These are phyloP conservation scores for Nannochloropsis granulata DNA, from an alignment of 108 stramenopile species.

Conservation along the genomic window DNA sequence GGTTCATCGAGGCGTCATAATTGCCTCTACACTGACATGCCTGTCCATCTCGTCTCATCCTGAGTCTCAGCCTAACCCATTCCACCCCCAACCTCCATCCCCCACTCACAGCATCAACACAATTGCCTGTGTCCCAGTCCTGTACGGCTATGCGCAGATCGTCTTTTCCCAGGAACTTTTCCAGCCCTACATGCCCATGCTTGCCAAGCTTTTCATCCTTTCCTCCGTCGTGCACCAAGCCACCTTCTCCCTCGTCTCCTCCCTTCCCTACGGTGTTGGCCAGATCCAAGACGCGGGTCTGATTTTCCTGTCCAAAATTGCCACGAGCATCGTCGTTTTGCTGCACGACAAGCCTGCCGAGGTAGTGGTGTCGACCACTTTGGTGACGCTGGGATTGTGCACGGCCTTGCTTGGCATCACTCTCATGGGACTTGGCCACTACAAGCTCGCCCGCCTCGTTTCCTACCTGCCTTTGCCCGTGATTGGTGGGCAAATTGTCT, in stretches of 20 bases:
- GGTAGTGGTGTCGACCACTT: conserved; percentile 27
- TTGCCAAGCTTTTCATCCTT: conserved; percentile 50
- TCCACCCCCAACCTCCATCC: not conserved
- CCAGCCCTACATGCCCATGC: conserved; percentile 32
- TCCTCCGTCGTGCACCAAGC: conserved; percentile 73
- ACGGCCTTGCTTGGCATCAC: conserved; percentile 67
- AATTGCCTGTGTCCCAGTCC: not conserved
- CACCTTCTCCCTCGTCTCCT: conserved; percentile 58
- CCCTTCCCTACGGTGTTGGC: conserved; percentile 81
- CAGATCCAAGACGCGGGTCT: conserved; percentile 94
- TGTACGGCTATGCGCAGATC: not conserved
- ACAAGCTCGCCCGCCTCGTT: conserved; percentile 64
- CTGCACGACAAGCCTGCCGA: conserved; percentile 40
- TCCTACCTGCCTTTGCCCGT: conserved; percentile 80
- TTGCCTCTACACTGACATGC: too few relatives aligned
- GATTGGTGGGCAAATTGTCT: conserved; percentile 40
- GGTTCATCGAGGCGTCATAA: not conserved
- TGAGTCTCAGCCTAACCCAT: too few relatives aligned
- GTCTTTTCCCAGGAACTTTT: not conserved
- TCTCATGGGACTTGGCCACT: conserved; percentile 61
- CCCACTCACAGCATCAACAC: not conserved
- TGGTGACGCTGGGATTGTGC: conserved; percentile 50
- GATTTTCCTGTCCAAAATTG: conserved; percentile 81
- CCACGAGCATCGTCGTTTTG: conserved; percentile 48
- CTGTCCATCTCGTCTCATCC: too few relatives aligned